phyloP scores from a whole-genome alignment of 192 early-diverging fungal genomes.

The Phycomyces blakesleeanus region DNA sequence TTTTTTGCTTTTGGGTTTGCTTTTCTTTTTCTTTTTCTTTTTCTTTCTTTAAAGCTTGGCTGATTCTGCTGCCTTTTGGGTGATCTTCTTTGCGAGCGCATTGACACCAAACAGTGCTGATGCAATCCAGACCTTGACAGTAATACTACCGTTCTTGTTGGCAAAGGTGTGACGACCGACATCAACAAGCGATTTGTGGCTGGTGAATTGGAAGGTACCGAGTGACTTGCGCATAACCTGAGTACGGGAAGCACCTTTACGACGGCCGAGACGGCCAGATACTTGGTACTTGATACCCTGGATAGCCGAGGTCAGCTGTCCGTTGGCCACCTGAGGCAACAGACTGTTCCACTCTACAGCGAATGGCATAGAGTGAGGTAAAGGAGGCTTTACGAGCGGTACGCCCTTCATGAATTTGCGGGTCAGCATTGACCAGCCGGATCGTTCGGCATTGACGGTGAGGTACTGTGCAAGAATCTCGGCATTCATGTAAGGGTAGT shows the following conservation, averaged over 20 bases:
- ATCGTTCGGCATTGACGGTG: conserved; percentile 30
- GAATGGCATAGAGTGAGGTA: conserved; percentile 33
- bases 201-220: conserved; percentile 41
- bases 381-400: conserved; percentile 36
- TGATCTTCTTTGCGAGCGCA: conserved; percentile 27
- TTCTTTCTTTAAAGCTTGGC: conserved; percentile 3
- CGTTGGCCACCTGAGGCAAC: conserved; percentile 31
- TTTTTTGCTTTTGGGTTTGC: no score
- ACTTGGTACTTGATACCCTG: conserved; percentile 41
- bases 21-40: no score
- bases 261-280: conserved; percentile 33
- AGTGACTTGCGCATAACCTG: conserved; percentile 34
- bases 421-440: conserved; percentile 34
- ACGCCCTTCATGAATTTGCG: conserved; percentile 38
- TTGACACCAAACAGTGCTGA: conserved; percentile 35
- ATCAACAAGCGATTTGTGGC: conserved; percentile 35
- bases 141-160: conserved; percentile 40
- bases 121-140: conserved; percentile 41
- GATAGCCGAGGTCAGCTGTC: conserved; percentile 33
- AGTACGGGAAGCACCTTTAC: conserved; percentile 36
- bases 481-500: conserved; percentile 41
- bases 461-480: conserved; percentile 41
- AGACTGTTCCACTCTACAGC: conserved; percentile 35
- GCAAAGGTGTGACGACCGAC: conserved; percentile 38
- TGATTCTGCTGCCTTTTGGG: conserved; percentile 19